Base-by-base conservation (phyloP, 176 grass and related monocot species). In the Avena atlantica region DNA sequence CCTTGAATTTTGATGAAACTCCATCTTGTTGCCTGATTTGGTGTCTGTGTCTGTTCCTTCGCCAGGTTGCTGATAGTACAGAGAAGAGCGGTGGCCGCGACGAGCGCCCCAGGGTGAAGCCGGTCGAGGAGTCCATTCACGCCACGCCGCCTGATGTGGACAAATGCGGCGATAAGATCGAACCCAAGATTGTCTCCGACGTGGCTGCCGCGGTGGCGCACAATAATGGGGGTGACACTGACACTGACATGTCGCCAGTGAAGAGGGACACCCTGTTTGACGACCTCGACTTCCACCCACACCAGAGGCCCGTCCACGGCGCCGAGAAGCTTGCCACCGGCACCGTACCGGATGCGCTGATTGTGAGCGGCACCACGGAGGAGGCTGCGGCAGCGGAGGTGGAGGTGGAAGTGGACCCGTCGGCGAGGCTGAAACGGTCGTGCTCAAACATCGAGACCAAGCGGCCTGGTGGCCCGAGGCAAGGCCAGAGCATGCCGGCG, bases 381-480 rank as follows among this genome's bases (percentile, higher is more conserved):
- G 89, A 67, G 57, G 61, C 37, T 4, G 65, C 17, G 40, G 61
- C 66, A 2, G 82, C 57, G 1, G 85, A 19, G 78, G 62, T 23
- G 20, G 25, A 27, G 1, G 40, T 42, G 40, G 40, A 42, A 42
- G 40, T 42, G 40, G 70, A 88, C 21, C 56, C 65, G 76, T 90
- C 88, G 4, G 71, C 72, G 25, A 90, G 74, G 84, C 89, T 99
- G 76, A 99, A 92, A 52, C 84, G 97, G 21, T 99, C 97, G 0
- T 99, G 97, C 83, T 99, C 97, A 40, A 99, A 99, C 87, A 99
- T 99, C 12, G 97, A 99, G 87, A 94, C 87, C 12, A 96, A 94
- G 81, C 66, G 90, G 40, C 36, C 82, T 47, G 78, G 83, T 47
- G 78, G 83, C 34, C 50, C 79, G 71, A 79, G 52, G 4, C 60